Conservation (phyloP, 805 yeast genomes). For the fission yeast (Schizosaccharomyces pombe) region ASM294v3 CU329670.1:2909001-2909500, state of each 20-base stretch:
- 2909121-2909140: conserved; percentile 74
- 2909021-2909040: conserved; percentile 99
- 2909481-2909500: conserved; percentile 99
- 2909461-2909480: conserved; percentile 99
- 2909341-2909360: conserved; percentile 95
- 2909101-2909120: conserved; percentile 96
- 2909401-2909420: conserved; percentile 99
- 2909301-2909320: conserved; percentile 85
- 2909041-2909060: conserved; percentile 99
- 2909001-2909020: conserved; percentile 96
- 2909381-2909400: conserved; percentile 96
- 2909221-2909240: conserved; percentile 96
- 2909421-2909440: conserved; percentile 88
- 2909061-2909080: conserved; percentile 99
- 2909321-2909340: conserved; percentile 74
- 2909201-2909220: conserved; percentile 95
- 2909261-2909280: conserved; percentile 91
- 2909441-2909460: conserved; percentile 77
- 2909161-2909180: conserved; percentile 97
- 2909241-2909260: conserved; percentile 99
- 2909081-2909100: conserved; percentile 96
- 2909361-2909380: conserved; percentile 92
- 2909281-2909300: conserved; percentile 96
- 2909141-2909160: conserved; percentile 92
- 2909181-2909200: conserved; percentile 97